Base-by-base conservation (phyloP, 1,284 basidiomycete species). In the Puccinia horiana region DNA sequence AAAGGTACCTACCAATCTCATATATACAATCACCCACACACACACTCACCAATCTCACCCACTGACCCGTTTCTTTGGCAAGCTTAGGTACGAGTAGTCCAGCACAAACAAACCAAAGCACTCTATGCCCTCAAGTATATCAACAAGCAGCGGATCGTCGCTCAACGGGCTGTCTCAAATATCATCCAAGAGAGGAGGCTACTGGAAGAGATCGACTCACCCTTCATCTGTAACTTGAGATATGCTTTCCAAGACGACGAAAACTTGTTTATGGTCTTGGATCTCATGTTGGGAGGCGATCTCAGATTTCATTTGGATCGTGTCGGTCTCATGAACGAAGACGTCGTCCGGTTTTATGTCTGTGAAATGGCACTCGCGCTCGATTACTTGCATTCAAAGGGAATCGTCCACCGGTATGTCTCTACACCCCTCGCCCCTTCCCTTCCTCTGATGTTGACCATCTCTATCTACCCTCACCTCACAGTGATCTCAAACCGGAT, bases 121-220 rank as follows among this genome's bases (percentile, higher is more conserved):
- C 90, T 99, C 47, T 98, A 96, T 86, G 96, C 96, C 12, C 91
- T 99, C 87, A 99, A 99, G 88, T 99, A 99, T 88, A 99, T 99
- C 89, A 98, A 98, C 90, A 99, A 99, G 88, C 87, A 92, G 52
- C 76, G 84, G 63, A 85, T 85, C 86, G 94, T 97, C 84, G 96
- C 95, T 89, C 97, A 97, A 94, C 95, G 94, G 86, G 95, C 96
- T 0, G 95, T 98, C 44, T 92, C 94, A 63, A 98, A 99, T 87
- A 95, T 98, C 86, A 92, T 99, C 70, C 96, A 98, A 87, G 96
- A 98, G 88, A 91, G 95, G 58, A 89, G 94, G 56, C 88, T 98
- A 54, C 90, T 98, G 47, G 95, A 97, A 88, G 95, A 98, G 91
- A 26, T 74, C 40, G 94, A 98, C 87, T 94, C 96, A 85, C 92